Evolutionary conservation across 768 basidiomycete species (phyloP), one percentile per base, ranked within the genome.

Genomic region (Tulasnella calospora): DNA sequence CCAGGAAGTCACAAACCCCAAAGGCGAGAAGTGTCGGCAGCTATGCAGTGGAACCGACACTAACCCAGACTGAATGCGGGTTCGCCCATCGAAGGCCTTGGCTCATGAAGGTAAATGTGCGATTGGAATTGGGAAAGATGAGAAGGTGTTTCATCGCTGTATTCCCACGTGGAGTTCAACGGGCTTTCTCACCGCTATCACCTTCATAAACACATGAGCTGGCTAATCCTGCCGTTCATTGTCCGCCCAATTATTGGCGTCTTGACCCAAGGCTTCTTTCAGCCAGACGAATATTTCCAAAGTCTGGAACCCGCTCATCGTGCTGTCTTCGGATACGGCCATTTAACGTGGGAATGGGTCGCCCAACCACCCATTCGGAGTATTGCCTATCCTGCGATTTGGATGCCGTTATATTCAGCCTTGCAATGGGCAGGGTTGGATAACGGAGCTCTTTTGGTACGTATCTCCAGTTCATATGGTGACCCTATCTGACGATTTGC

Each of bases 251-350:
- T 82, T 10, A 79, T 82, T 70, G 92, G 94, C 0, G 82, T 96
- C 41, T 84, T 86, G 55, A 96, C 94, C 0, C 88, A 88, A 76
- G 94, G 96, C 5, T 93, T 92, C 85, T 99, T 99, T 83, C 96
- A 98, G 83, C 96, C 98, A 12, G 98, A 99, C 84, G 98, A 99
- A 84, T 97, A 93, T 84, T 98, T 92, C 82, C 98, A 99, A 83
- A 89, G 95, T 8, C 88, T 99, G 67, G 98, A 99, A 83, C 92
- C 94, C 70, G 98, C 98, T 0, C 93, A 99, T 83, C 88, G 87
- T 77, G 85, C 91, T 61, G 94, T 98, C 73, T 99, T 94, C 83
- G 95, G 96, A 70, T 95, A 95, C 84, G 97, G 96, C 2, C 88
- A 91, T 81, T 86, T 95, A 57, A 98, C 96, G 33, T 99, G 98